A percentile compares a stretch with the other conserved stretches of the same genome.
Conservation (phyloP, 139 green algal species). For the Chlorella sp. region DNA sequence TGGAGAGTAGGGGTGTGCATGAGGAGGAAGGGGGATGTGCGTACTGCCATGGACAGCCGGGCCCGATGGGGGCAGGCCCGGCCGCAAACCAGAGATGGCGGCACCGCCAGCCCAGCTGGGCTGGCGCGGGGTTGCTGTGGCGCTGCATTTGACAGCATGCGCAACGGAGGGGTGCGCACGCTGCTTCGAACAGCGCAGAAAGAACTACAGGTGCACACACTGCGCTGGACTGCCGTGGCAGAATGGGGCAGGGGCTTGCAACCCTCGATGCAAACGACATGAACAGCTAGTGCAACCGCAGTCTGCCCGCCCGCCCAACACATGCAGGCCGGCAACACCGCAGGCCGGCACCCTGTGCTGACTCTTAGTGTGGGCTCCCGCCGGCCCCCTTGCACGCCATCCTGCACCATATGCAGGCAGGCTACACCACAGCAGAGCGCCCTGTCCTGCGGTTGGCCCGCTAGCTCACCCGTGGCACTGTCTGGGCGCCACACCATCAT, state of each 20-base stretch:
- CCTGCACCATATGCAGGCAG: background rate
- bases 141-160: constrained; percentile 53
- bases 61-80: background rate
- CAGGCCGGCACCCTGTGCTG: too few relatives aligned
- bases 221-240: background rate
- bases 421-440: too few relatives aligned
- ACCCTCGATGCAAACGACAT: background rate
- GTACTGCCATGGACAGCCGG: background rate
- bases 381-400: too few relatives aligned
- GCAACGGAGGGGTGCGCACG: constrained; percentile 11
- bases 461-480: constrained; percentile 39
- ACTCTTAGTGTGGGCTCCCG: too few relatives aligned
- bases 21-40: background rate
- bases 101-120: background rate
- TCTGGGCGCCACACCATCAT: constrained; percentile 94
- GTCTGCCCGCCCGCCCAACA: background rate
- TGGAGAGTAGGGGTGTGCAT: background rate
- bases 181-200: constrained; percentile 53
- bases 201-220: too few relatives aligned
- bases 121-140: constrained; percentile 21
- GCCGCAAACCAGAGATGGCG: constrained; percentile 8
- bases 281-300: background rate
- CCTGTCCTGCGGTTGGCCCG: too few relatives aligned
- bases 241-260: background rate
- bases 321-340: background rate